phyloP scores from a whole-genome alignment of 2,329 filamentous ascomycete genomes.

The Pyrenophora teres region DNA sequence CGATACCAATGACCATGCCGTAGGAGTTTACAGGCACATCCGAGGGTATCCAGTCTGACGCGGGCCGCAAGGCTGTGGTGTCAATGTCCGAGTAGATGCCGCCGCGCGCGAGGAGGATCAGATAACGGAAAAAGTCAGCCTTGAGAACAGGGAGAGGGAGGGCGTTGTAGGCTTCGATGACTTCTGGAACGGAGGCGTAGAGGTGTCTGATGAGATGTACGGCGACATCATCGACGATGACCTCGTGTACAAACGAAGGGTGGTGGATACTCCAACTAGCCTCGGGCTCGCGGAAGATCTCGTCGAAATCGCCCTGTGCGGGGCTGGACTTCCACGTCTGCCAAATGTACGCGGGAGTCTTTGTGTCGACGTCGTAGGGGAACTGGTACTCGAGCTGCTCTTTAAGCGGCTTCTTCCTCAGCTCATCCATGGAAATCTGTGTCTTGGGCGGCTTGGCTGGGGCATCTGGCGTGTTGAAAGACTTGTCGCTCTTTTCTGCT shows the following conservation, averaged over 20 bases:
- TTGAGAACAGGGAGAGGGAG: constrained; percentile 60
- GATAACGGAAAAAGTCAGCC: constrained; percentile 70
- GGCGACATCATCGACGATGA: constrained; percentile 90
- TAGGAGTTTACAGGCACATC: constrained; percentile 76
- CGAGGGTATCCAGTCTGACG: constrained; percentile 83
- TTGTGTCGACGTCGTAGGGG: constrained; percentile 84
- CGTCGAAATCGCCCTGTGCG: constrained; percentile 72
- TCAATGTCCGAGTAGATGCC: constrained; percentile 85
- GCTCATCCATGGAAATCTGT: constrained; percentile 70
- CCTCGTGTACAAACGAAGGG: constrained; percentile 92
- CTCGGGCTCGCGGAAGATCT: constrained; percentile 78
- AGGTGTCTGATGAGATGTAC: constrained; percentile 80
- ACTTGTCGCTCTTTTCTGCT: constrained; percentile 31
- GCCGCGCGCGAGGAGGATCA: constrained; percentile 74
- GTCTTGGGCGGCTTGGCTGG: constrained; percentile 51
- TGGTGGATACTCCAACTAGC: constrained; percentile 87
- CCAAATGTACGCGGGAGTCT: constrained; percentile 98
- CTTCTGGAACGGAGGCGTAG: constrained; percentile 69
- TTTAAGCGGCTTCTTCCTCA: constrained; percentile 73
- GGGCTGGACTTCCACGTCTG: constrained; percentile 96
- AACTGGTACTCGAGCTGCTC: constrained; percentile 89
- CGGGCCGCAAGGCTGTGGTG: constrained; percentile 81
- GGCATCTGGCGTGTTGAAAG: constrained; percentile 36
- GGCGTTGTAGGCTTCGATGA: constrained; percentile 56
- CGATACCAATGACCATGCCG: constrained; percentile 90